Evolutionary conservation across 2,329 filamentous ascomycete genomes (phyloP).

Genomic region (Fusarium piperis): DNA sequence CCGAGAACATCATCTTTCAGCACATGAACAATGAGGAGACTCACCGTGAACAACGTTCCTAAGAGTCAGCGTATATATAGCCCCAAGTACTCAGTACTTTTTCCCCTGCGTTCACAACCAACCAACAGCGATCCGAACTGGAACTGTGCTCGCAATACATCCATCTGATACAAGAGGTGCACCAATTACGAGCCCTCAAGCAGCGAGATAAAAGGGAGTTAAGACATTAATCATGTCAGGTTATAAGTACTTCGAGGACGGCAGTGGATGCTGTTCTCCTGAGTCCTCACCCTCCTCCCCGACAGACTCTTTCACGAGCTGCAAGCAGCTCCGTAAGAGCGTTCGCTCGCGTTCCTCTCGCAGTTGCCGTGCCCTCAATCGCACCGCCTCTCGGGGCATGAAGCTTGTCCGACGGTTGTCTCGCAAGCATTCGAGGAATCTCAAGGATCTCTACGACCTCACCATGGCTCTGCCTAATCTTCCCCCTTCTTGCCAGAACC

Average conservation of each 20-base stretch:
- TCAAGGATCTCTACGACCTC: neutral
- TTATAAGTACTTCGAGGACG: neutral
- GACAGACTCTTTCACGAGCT: neutral
- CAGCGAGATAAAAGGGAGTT: neutral
- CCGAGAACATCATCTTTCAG: neutral
- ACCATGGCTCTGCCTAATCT: neutral
- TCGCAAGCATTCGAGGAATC: neutral
- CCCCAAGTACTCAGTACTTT: neutral
- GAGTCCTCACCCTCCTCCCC: neutral
- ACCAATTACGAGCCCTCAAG: neutral
- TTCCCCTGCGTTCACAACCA: neutral
- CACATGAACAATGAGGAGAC: neutral
- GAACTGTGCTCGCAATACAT: neutral
- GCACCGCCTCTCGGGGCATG: neutral
- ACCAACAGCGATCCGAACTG: neutral
- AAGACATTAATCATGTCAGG: neutral
- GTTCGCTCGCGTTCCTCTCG: neutral
- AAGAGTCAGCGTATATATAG: neutral
- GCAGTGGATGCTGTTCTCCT: neutral
- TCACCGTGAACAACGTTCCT: neutral
- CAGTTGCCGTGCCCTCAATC: neutral
- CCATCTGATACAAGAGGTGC: neutral
- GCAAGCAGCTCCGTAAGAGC: neutral
- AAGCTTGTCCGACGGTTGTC: neutral
- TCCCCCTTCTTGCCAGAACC: neutral